A percentile compares a stretch with the other conserved stretches of the same genome.
phyloP scores from a whole-genome alignment of 495 filamentous ascomycete genomes.

The Hypoxylon intermedium region DNA sequence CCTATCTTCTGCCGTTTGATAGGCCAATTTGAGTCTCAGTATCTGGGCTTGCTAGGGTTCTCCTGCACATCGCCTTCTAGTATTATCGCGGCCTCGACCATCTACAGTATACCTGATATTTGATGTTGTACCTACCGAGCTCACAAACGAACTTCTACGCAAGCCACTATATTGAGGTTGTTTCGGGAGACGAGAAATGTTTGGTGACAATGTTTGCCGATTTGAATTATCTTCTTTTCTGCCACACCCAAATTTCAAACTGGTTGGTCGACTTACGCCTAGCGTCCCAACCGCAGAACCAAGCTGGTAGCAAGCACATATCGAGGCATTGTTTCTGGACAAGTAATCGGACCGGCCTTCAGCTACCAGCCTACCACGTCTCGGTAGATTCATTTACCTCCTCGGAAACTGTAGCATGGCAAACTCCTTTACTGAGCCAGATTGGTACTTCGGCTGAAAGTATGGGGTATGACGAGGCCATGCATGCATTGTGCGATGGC shows the following conservation, averaged over 20 bases:
- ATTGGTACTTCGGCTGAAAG: constrained; percentile 18
- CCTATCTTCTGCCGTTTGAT: constrained; percentile 8
- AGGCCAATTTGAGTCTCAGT: neutral
- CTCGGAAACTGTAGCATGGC: constrained; percentile 8
- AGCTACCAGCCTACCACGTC: constrained; percentile 15
- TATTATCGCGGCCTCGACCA: constrained; percentile 3
- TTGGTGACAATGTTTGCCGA: constrained; percentile 27
- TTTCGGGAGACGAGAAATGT: constrained; percentile 34
- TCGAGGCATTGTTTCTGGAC: neutral
- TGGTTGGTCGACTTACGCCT: constrained; percentile 31
- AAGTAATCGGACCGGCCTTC: constrained; percentile 35
- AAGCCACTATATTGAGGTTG: constrained; percentile 33
- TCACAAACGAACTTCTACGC: constrained; percentile 32
- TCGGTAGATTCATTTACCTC: constrained; percentile 21
- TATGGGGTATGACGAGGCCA: constrained; percentile 27
- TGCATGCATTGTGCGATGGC: constrained; percentile 25
- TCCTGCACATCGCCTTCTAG: constrained; percentile 15
- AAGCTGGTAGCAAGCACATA: neutral
- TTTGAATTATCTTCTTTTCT: constrained; percentile 19
- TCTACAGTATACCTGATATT: constrained; percentile 3
- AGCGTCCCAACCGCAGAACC: neutral
- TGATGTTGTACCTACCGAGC: constrained; percentile 19
- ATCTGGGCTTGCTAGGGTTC: neutral
- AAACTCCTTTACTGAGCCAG: constrained; percentile 24
- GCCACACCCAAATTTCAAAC: constrained; percentile 28